Evolutionary conservation across 2,329 filamentous ascomycete genomes (phyloP), one percentile per base, ranked within the genome.

Genomic region (Alternaria longipes): DNA sequence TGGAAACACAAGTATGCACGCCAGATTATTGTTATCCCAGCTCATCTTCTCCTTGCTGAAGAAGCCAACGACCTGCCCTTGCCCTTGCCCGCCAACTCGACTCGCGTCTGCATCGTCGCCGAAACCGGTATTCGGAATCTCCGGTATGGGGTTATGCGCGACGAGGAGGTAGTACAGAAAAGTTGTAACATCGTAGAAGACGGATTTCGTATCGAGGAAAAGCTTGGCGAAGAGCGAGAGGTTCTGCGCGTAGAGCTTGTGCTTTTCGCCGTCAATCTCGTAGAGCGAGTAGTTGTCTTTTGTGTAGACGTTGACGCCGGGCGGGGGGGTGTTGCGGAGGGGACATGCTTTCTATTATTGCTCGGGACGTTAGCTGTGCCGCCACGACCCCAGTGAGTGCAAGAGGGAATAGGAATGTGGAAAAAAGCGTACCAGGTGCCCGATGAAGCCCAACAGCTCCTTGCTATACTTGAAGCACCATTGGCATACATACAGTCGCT

Each of bases 11-110:
- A 98, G 84, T 69, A 99, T 99, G 76, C 95, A 99, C 1, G 95
- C 95, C 5, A 99, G 85, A 68, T 98, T 99, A 79, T 99, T 98
- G 73, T 94, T 94, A 74, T 99, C 95, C 94, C 95, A 99, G 4
- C 93, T 97, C 84, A 97, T 91, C 78, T 98, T 98, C 79, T 99
- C 95, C 77, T 99, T 98, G 65, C 92, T 96, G 82, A 98, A 99
- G 85, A 98, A 98, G n/a, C 95, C 95, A 1, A 94, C 87, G 30
- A 97, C 89, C 73, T 90, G 88, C 3, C 68, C 64, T 18, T 63
- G 59, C 9, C 36, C 45, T 18, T 63, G 59, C 9, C 36, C 45
- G 4, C 63, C 54, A 3, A 44, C 22, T 4, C 12, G 24, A 14
- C 26, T 34, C n/a, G 38, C 24, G 7, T 16, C 36, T 24, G 11